phyloP scores from a whole-genome alignment of 2,329 filamentous ascomycete species.

The Fusarium solani-melongenae region DNA sequence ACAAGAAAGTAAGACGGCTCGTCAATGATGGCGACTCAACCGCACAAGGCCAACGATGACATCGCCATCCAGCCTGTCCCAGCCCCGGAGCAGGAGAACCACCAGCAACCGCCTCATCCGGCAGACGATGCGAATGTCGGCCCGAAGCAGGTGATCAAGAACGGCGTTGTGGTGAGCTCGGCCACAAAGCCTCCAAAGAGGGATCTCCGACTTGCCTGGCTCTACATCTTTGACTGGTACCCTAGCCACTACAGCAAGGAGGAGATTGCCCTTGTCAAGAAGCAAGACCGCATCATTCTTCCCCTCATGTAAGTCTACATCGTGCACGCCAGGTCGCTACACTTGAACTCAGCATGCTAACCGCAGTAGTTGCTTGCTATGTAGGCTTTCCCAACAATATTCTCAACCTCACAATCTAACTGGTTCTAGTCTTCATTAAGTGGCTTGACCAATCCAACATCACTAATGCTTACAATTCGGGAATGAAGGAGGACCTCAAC shows the following conservation, averaged over 20 bases:
- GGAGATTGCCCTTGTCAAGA: conserved; percentile 42
- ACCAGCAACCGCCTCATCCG: background rate
- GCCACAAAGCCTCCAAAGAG: conserved; percentile 28
- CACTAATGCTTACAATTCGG: conserved; percentile 52
- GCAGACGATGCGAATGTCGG: background rate
- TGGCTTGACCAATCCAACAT: conserved; percentile 48
- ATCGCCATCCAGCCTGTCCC: background rate
- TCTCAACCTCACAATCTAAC: background rate
- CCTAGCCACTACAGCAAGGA: conserved; percentile 46
- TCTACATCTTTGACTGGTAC: conserved; percentile 44
- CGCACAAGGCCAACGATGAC: background rate
- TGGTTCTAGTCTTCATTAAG: conserved; percentile 42
- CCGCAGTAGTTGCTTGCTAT: conserved; percentile 20
- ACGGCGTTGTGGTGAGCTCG: conserved; percentile 41
- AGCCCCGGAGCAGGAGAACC: background rate
- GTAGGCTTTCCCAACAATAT: background rate
- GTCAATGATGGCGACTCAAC: background rate
- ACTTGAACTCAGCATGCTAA: background rate
- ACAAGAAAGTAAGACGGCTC: background rate
- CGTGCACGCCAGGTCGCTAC: background rate
- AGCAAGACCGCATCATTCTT: conserved; percentile 45
- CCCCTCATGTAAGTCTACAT: conserved; percentile 42
- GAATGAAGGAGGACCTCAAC: conserved; percentile 51
- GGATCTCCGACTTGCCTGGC: conserved; percentile 36
- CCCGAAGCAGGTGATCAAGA: conserved; percentile 17